Evolutionary conservation across 192 early-diverging fungal genomes (phyloP).

Genomic region (Phycomyces nitens): DNA sequence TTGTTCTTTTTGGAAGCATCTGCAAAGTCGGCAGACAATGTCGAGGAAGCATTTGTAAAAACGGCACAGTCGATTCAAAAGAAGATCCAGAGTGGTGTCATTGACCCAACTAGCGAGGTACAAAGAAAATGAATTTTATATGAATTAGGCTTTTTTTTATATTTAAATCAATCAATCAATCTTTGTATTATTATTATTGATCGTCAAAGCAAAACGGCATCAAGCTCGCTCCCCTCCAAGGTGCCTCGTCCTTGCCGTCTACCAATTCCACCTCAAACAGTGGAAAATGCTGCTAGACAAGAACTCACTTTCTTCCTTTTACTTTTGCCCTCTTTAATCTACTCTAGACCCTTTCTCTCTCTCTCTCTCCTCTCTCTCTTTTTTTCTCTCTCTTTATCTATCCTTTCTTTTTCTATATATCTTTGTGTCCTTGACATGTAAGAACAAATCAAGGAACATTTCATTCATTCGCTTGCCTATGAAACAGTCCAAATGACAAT

Average conservation of each 20-base stretch:
- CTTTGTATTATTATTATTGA: not conserved
- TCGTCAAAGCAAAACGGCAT: slow-evolving; percentile 42
- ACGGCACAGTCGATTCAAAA: slow-evolving; percentile 75
- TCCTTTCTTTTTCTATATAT: not conserved
- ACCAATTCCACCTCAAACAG: slow-evolving; percentile 14
- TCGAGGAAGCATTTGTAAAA: slow-evolving; percentile 76
- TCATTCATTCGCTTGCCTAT: too few relatives aligned
- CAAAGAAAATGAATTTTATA: not conserved
- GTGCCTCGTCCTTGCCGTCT: slow-evolving; percentile 26
- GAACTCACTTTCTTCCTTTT: slow-evolving; percentile 1
- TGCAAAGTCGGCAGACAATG: slow-evolving; percentile 85
- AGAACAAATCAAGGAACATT: too few relatives aligned
- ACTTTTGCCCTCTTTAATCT: not conserved
- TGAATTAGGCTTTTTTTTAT: not conserved
- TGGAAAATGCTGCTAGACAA: slow-evolving; percentile 19
- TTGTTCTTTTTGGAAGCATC: slow-evolving; percentile 90
- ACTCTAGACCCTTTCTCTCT: too few relatives aligned
- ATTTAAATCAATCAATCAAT: slow-evolving; percentile 7
- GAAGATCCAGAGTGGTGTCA: slow-evolving; percentile 72
- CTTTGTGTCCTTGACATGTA: not conserved
- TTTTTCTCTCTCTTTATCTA: not conserved
- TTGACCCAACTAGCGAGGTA: slow-evolving; percentile 68
- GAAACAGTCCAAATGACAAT: too few relatives aligned
- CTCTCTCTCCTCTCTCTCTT: not conserved
- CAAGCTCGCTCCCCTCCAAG: slow-evolving; percentile 63